A percentile compares a stretch with the other conserved stretches of the same genome.
Evolutionary conservation across 495 filamentous ascomycete genomes (phyloP).

Genomic region (Gamarada debralockiae): DNA sequence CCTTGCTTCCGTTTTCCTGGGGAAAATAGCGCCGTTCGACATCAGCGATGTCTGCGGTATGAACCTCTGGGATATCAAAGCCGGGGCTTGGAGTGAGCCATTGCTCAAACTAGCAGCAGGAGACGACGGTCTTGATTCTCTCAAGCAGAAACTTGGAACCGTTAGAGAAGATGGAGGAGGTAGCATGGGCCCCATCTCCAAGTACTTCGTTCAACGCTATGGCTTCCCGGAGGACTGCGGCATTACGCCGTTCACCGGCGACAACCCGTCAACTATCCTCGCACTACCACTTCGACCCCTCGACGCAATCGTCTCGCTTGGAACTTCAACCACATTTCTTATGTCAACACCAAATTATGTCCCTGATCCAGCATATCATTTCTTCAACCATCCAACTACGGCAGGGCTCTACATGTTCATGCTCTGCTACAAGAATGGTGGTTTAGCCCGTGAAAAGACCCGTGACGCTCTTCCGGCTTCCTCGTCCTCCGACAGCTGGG

Average conservation of each 20-base stretch:
- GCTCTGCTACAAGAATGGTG: constrained; percentile 99
- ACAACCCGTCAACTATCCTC: constrained; percentile 94
- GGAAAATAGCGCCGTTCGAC: constrained; percentile 81
- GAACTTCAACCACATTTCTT: constrained; percentile 93
- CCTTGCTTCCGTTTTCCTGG: constrained; percentile 87
- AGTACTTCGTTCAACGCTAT: constrained; percentile 74
- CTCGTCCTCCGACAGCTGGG: constrained; percentile 55
- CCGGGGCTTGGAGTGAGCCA: constrained; percentile 64
- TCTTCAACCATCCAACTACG: constrained; percentile 86
- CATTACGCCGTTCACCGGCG: constrained; percentile 84
- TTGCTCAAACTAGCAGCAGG: constrained; percentile 78
- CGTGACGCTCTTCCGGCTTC: constrained; percentile 57
- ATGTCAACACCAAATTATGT: constrained; percentile 91
- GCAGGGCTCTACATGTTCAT: constrained; percentile 92
- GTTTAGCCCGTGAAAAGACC: constrained; percentile 83
- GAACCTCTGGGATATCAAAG: constrained; percentile 91
- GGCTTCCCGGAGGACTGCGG: constrained; percentile 71
- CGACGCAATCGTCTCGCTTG: constrained; percentile 91
- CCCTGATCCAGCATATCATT: constrained; percentile 82
- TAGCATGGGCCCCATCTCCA: constrained; percentile 66
- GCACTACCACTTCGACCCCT: constrained; percentile 78
- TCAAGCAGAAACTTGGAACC: constrained; percentile 75
- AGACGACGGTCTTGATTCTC: constrained; percentile 56
- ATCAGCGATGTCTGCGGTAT: constrained; percentile 95
- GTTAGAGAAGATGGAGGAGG: constrained; percentile 78